phyloP scores from a whole-genome alignment of 495 filamentous ascomycete species.

The Corynascus novoguineensis region DNA sequence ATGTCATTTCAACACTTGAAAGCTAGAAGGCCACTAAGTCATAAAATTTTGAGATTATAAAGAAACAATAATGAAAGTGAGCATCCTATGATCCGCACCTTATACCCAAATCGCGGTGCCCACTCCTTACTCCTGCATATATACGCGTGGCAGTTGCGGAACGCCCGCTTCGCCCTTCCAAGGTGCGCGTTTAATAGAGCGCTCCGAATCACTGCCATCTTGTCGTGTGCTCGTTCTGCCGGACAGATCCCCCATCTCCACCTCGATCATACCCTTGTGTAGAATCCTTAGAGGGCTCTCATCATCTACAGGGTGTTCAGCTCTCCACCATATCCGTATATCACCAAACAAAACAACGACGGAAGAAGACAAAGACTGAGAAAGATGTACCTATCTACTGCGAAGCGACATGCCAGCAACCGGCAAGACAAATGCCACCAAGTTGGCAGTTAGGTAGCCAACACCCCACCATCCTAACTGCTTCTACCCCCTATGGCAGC shows the following conservation, averaged over 20 bases:
- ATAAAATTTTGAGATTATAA: not conserved
- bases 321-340: not conserved
- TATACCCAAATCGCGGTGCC: not conserved
- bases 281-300: not conserved
- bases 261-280: not conserved
- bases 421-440: not conserved
- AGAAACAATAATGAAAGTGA: not conserved
- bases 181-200: not conserved
- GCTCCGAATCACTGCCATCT: not conserved
- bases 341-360: not conserved
- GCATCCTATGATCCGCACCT: not conserved
- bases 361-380: not conserved
- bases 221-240: not conserved
- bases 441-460: not conserved
- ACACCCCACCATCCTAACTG: not conserved
- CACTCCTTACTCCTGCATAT: not conserved
- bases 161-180: not conserved
- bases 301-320: not conserved
- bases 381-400: not conserved
- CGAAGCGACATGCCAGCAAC: not conserved
- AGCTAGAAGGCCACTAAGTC: no score
- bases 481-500: not conserved
- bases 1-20: no score
- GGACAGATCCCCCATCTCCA: not conserved
- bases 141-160: not conserved